Percentiles rank a stretch among this genome's conserved stretches.
phyloP scores from a whole-genome alignment of 2,329 filamentous ascomycete species.

The Falciphora oryzae region DNA sequence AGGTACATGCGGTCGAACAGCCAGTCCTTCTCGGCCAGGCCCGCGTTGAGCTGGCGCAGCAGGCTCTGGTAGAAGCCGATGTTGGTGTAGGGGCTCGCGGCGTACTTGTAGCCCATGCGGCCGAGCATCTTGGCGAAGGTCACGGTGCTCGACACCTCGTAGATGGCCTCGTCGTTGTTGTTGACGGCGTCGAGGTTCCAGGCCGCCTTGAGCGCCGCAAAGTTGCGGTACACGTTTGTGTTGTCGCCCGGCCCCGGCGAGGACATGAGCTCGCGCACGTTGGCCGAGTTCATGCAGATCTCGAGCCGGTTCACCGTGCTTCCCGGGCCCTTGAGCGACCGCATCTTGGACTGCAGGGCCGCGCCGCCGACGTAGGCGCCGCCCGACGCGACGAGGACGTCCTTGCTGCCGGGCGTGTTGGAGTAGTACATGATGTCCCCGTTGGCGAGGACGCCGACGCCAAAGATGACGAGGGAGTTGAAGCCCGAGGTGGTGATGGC shows the following conservation, averaged over 20 bases:
- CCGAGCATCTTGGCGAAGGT: constrained; percentile 36
- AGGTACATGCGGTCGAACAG: constrained; percentile 35
- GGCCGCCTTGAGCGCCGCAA: constrained; percentile 31
- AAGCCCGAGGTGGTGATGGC: constrained; percentile 35
- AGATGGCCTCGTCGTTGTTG: constrained; percentile 39
- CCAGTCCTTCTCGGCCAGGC: constrained; percentile 18
- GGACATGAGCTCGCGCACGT: constrained; percentile 33
- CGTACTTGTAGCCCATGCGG: constrained; percentile 34
- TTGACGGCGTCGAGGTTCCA: constrained; percentile 40
- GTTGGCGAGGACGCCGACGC: constrained; percentile 34
- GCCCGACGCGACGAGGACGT: constrained; percentile 30
- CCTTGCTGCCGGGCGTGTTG: constrained; percentile 31
- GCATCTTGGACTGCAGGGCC: constrained; percentile 25
- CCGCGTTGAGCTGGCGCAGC: constrained; percentile 24
- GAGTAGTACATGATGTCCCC: constrained; percentile 41
- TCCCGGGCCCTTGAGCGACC: constrained; percentile 13
- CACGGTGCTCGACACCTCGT: constrained; percentile 35
- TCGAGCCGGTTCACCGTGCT: constrained; percentile 32
- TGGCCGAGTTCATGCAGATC: constrained; percentile 37
- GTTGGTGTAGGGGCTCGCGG: constrained; percentile 37
- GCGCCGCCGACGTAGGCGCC: constrained; percentile 42
- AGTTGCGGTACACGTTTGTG: constrained; percentile 33
- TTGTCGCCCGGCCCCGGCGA: constrained; percentile 26
- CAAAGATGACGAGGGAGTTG: constrained; percentile 37
- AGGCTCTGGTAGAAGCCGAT: constrained; percentile 30